A percentile compares a stretch with the other conserved stretches of the same genome.
phyloP scores from a whole-genome alignment of 2,329 filamentous ascomycete genomes.

The Aspergillus sp. region DNA sequence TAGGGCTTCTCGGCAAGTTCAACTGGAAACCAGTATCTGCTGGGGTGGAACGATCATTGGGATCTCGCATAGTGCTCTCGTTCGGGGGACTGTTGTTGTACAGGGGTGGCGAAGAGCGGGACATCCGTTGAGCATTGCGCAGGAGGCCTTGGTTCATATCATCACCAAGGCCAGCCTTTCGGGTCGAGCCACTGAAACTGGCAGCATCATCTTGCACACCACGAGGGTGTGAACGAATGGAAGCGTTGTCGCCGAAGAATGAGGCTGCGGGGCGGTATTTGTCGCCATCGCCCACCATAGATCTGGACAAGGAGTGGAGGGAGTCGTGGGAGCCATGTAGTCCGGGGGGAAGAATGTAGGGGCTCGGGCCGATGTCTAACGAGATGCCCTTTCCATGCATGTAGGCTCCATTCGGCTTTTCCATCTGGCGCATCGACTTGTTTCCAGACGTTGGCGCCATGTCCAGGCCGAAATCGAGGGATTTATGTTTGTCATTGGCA shows the following conservation, averaged over 20 bases:
- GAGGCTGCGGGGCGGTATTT: constrained; percentile 68
- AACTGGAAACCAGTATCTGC: constrained; percentile 19
- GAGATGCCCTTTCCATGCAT: constrained; percentile 53
- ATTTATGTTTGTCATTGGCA: constrained; percentile 79
- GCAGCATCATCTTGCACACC: constrained; percentile 49
- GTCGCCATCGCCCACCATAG: constrained; percentile 72
- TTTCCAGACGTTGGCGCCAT: constrained; percentile 34
- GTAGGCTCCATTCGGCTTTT: constrained; percentile 38
- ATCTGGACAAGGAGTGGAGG: constrained; percentile 77
- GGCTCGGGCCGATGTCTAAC: constrained; percentile 64
- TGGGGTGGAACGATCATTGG: constrained; percentile 13
- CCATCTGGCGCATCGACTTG: constrained; percentile 56
- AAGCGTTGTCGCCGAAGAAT: constrained; percentile 51
- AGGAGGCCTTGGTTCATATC: constrained; percentile 53
- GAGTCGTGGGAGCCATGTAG: constrained; percentile 79
- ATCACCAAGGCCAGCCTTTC: constrained; percentile 38
- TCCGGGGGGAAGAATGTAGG: constrained; percentile 88
- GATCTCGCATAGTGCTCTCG: constrained; percentile 10
- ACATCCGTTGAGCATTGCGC: constrained; percentile 58
- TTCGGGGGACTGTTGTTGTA: constrained; percentile 16
- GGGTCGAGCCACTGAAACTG: constrained; percentile 51
- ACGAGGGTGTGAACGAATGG: constrained; percentile 35
- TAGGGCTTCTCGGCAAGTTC: constrained; percentile 18
- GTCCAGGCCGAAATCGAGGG: constrained; percentile 87
- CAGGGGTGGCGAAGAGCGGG: constrained; percentile 49